phyloP scores from a whole-genome alignment of 768 basidiomycete species.

The Leccinum disarticulatum region DNA sequence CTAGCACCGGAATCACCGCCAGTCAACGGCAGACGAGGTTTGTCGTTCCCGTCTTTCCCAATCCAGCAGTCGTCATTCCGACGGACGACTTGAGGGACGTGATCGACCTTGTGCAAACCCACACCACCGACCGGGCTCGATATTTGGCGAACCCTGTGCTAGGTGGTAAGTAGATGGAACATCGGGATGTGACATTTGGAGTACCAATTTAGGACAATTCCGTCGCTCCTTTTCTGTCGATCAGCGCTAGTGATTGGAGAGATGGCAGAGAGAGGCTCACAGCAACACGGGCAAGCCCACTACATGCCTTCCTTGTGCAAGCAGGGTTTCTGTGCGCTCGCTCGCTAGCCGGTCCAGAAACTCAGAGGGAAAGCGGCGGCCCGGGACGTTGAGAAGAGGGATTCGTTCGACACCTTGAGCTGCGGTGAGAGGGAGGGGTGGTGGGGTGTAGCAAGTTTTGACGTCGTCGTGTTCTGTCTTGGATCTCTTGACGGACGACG shows the following conservation, averaged over 20 bases:
- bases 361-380: conserved; percentile 7
- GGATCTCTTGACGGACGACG: conserved; percentile 17
- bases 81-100: not conserved
- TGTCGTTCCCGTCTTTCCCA: not conserved
- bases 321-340: conserved; percentile 22
- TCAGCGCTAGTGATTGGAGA: conserved; percentile 5
- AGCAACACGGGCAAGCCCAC: conserved; percentile 27
- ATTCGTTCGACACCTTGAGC: conserved; percentile 32
- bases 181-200: not conserved
- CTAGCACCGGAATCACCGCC: conserved; percentile 12
- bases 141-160: conserved; percentile 17
- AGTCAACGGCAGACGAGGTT: not conserved
- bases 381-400: conserved; percentile 9
- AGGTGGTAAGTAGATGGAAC: conserved; percentile 9
- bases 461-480: conserved; percentile 18
- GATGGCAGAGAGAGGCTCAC: conserved; percentile 16
- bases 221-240: conserved; percentile 23
- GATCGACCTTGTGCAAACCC: not conserved
- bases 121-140: conserved; percentile 1
- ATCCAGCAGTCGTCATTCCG: not conserved
- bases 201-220: conserved; percentile 33
- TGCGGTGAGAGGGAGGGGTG: conserved; percentile 21
- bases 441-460: conserved; percentile 4
- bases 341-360: conserved; percentile 15
- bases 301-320: conserved; percentile 21